Evolutionary conservation across 2,329 filamentous ascomycete species (phyloP), one percentile per base, ranked within the genome.

Genomic region (Immersiporthe knoxdaviesiana): DNA sequence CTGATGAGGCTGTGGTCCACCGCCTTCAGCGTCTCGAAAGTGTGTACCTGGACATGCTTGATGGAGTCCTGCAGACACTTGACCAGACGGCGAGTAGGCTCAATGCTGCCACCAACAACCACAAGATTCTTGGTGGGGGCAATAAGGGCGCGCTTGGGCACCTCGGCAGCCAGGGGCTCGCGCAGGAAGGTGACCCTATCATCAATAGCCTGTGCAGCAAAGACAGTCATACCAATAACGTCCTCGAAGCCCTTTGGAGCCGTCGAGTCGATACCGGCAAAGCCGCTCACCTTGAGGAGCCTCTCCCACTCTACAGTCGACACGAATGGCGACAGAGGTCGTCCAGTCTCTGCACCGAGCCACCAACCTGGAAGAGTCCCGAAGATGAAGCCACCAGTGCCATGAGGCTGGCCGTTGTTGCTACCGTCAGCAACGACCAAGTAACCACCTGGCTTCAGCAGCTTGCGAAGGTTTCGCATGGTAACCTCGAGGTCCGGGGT

Each of bases 381-480:
- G 27, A 70, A 68, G 14, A 65, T 65, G 12, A 63, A 30, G 8
- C 65, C 59, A 7, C 32, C 56, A 11, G 41, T 30, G 21, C 30
- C 39, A 14, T 64, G 35, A 14, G 44, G 10, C 24, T 44, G 56
- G 14, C 41, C 59, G 11, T 32, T 65, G 24, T 58, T 37, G 10
- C 50, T 72, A 35, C 64, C 64, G 32, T 74, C 73, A 1, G 64
- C 54, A 0, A 74, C 21, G 1, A 74, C 32, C 1, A 84, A 72
- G 37, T 77, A 77, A 0, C 82, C 82, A 2, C 76, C 79, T 0
- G 81, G 77, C n/a, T 75, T 78, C 1, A 81, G 68, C 1, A 81
- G 71, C 2, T 69, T 69, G 8, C 44, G 75, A 1, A 75, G 68
- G 63, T 79, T 74, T 2, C 44, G 21, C 74, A 76, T 6, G 35